Base-by-base conservation (phyloP, 1,139 yeast genomes). In the Candida neerlandica region DNA sequence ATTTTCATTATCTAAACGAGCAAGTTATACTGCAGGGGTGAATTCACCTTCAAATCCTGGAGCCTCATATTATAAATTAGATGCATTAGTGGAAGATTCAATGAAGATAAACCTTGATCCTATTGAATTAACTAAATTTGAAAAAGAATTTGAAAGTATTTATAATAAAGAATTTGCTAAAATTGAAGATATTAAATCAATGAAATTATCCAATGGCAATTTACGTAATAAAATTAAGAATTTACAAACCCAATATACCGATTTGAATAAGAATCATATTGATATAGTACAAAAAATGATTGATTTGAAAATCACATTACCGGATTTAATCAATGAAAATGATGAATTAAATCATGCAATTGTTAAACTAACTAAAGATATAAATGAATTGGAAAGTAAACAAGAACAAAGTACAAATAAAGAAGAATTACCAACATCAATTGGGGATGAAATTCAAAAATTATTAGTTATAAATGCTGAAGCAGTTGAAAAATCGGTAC, bases 1-100 rank as follows among this genome's bases (percentile, higher is more conserved):
- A 48, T 61, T 58, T 48, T 58, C 64, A 14, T 46, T 61, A 23
- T 45, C 45, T 30, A 39, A 34, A 21, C 18, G 45, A 32, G 43
- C 39, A 19, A 41, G 32, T 40, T 46, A 32, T 32, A 32, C 38
- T 3, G n/a, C 16, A 12, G 41, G 29, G 4, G 15, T 15, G 6
- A 37, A 21, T n/a, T 14, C 37, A 23, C 27, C 27, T 23, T 4
- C 27, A 23, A 23, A 23, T 23, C 27, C 27, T 23, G 27, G 27
- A 7, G 33, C 47, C 34, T 11, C 66, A 12, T 68, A 75, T 47
- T 89, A 89, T 63, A 77, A 81, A 52, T 82, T 89, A 43, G 85
- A 89, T 60, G 82, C 81, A 43, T 79, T 94, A 56, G 95, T 94
- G n/a, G 67, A 67, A 7, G 96, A 90, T 64, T 89, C 97, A 0